Conservation (phyloP, 2,329 filamentous ascomycete species). For the Cylindrodendrum hubeiense region DNA sequence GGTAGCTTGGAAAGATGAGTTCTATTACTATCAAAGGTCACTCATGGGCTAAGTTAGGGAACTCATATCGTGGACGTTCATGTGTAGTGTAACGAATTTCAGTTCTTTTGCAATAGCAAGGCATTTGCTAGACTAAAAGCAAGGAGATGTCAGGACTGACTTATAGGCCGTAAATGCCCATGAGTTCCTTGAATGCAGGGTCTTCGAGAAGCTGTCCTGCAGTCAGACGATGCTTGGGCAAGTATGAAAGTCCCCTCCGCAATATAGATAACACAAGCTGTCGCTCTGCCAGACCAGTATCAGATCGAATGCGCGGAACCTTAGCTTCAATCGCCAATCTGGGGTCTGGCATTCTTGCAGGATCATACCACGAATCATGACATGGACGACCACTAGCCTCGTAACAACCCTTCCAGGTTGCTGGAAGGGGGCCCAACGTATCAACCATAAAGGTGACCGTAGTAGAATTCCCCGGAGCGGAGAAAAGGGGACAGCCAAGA, state of each 20-base stretch:
- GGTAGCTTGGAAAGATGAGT: too few relatives aligned
- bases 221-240: constrained; percentile 16
- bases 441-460: constrained; percentile 8
- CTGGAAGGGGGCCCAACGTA: constrained; percentile 24
- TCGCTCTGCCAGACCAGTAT: neutral
- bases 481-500: constrained; percentile 11
- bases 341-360: neutral
- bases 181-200: constrained; percentile 13
- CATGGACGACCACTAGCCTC: neutral
- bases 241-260: constrained; percentile 7
- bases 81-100: too few relatives aligned
- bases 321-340: constrained; percentile 13
- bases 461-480: neutral
- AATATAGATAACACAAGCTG: constrained; percentile 6
- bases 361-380: constrained; percentile 25
- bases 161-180: neutral
- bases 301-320: neutral
- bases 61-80: too few relatives aligned
- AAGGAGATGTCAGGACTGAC: too few relatives aligned
- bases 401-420: constrained; percentile 24
- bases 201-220: constrained; percentile 21
- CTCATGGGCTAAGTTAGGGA: too few relatives aligned
- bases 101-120: too few relatives aligned
- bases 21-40: too few relatives aligned
- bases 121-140: too few relatives aligned